Evolutionary conservation across 2,329 filamentous ascomycete genomes (phyloP).

Genomic region (Fusarium proliferatum): DNA sequence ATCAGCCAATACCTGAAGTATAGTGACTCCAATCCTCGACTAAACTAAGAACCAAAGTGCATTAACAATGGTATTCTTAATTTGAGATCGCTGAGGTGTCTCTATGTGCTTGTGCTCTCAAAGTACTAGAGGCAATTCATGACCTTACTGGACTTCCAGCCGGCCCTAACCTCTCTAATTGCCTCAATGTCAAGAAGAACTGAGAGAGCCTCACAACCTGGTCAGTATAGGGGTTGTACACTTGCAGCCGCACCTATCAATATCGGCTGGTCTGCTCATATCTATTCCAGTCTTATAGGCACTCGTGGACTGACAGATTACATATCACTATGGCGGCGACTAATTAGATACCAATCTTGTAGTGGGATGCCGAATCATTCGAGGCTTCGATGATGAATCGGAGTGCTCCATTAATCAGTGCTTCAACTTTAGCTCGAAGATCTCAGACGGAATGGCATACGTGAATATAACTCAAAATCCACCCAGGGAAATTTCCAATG

Average conservation of each 20-base stretch:
- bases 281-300: constrained; percentile 76
- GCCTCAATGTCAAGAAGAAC: background rate
- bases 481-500: constrained; percentile 77
- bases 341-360: constrained; percentile 73
- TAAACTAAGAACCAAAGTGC: background rate
- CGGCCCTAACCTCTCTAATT: background rate
- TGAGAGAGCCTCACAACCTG: background rate
- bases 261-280: constrained; percentile 69
- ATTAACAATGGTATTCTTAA: background rate
- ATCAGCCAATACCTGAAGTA: background rate
- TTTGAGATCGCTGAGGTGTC: background rate
- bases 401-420: constrained; percentile 77
- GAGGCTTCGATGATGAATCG: constrained; percentile 66
- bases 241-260: constrained; percentile 76
- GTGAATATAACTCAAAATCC: constrained; percentile 73
- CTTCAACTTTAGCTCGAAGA: constrained; percentile 67
- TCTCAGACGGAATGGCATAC: constrained; percentile 66
- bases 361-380: constrained; percentile 72
- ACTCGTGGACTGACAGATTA: constrained; percentile 75
- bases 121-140: background rate
- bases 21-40: background rate
- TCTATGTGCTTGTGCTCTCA: background rate
- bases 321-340: constrained; percentile 76
- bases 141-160: background rate
- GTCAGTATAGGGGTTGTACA: constrained; percentile 63